These are phyloP conservation scores for Phytomonas francai DNA, from an alignment of 208 protist species.

Conservation along the genomic window DNA sequence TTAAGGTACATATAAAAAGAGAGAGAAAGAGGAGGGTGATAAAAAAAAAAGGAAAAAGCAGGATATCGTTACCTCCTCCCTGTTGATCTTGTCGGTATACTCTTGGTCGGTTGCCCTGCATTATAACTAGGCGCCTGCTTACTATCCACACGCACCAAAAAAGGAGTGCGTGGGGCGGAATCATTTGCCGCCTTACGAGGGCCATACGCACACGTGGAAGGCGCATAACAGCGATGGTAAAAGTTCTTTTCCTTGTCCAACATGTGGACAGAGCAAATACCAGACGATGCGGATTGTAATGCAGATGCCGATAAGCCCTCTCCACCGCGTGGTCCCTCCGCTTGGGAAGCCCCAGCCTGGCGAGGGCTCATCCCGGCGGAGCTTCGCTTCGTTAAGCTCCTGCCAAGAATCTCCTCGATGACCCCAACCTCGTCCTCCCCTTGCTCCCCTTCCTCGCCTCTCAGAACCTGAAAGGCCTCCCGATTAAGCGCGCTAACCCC, in stretches of 20 bases:
- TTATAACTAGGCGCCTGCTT: conserved; percentile 12
- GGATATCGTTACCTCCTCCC: not conserved
- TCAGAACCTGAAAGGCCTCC: conserved; percentile 84
- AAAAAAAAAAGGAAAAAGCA: conserved; percentile 9
- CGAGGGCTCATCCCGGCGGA: not conserved
- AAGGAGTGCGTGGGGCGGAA: conserved; percentile 29
- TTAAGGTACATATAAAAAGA: conserved; percentile 4
- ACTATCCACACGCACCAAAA: conserved; percentile 56
- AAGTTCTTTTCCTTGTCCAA: conserved; percentile 26
- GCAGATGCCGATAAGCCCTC: too few species aligned
- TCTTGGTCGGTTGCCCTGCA: conserved; percentile 6
- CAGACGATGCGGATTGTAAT: not conserved
- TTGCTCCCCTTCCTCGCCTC: conserved; percentile 24
- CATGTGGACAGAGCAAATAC: conserved; percentile 45
- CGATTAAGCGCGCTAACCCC: conserved; percentile 86
- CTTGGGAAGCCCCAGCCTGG: too few species aligned
- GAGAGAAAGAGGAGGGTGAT: conserved; percentile 5
- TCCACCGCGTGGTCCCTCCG: too few species aligned
- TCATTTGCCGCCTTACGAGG: too few species aligned
- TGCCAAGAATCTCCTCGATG: conserved; percentile 47
- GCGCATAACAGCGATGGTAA: conserved; percentile 72
- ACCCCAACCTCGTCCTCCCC: conserved; percentile 29
- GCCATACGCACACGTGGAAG: conserved; percentile 23
- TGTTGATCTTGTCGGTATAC: not conserved
- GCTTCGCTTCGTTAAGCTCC: conserved; percentile 1